Evolutionary conservation across 768 basidiomycete species (phyloP).

Genomic region (Psilocybe azurescens): DNA sequence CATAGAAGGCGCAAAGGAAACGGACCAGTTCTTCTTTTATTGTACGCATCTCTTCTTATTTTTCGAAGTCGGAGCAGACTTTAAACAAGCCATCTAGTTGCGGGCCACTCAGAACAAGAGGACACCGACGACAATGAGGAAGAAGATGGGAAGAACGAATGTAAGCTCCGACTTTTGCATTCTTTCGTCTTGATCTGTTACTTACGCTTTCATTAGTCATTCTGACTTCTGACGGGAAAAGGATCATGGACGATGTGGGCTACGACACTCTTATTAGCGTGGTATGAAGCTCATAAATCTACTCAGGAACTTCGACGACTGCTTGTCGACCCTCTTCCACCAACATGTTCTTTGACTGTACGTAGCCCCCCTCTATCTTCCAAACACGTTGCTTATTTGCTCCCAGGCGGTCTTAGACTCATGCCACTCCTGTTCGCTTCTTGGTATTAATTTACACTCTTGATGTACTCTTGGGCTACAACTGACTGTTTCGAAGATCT

Average conservation of each 20-base stretch:
- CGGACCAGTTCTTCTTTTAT: conserved; percentile 61
- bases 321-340: conserved; percentile 41
- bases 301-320: conserved; percentile 35
- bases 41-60: conserved; percentile 40
- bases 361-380: conserved; percentile 14
- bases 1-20: conserved; percentile 44
- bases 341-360: conserved; percentile 40
- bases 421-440: conserved; percentile 45
- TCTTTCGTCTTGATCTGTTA: neutral
- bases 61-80: neutral
- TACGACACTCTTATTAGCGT: neutral
- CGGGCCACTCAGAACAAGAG: conserved; percentile 55
- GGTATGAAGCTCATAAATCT: neutral
- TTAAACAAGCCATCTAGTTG: conserved; percentile 31
- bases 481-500: conserved; percentile 34
- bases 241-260: conserved; percentile 43
- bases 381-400: neutral
- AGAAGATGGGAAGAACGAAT: conserved; percentile 57
- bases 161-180: conserved; percentile 32
- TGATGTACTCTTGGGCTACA: no score
- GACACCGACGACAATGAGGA: conserved; percentile 44
- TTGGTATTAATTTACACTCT: conserved; percentile 34
- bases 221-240: conserved; percentile 38
- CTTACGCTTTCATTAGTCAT: conserved; percentile 33
- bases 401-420: conserved; percentile 38